Evolutionary conservation across 2,329 filamentous ascomycete genomes (phyloP).

Genomic region (Xylariaceae sp.): DNA sequence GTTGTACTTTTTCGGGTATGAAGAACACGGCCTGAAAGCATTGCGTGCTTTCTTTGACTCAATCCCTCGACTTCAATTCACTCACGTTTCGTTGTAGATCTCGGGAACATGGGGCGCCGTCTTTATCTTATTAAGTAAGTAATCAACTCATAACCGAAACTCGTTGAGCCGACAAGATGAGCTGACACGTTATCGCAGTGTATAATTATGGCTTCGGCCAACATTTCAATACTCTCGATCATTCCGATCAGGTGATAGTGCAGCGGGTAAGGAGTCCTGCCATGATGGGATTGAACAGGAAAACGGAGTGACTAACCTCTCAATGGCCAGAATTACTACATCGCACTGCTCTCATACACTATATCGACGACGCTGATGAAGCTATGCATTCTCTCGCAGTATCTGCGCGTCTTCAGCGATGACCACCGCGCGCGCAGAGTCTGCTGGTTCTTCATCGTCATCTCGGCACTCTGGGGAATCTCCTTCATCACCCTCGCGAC

Average conservation of each 20-base stretch:
- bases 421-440: constrained; percentile 19
- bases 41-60: background rate
- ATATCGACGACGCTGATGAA: constrained; percentile 36
- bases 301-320: constrained; percentile 5
- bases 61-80: background rate
- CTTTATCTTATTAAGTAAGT: constrained; percentile 16
- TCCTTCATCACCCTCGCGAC: constrained; percentile 30
- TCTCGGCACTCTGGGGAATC: constrained; percentile 30
- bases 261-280: constrained; percentile 21
- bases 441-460: constrained; percentile 25
- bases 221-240: constrained; percentile 24
- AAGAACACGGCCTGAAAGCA: background rate
- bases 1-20: constrained; percentile 32
- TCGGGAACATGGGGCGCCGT: constrained; percentile 25
- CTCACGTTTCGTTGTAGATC: constrained; percentile 15
- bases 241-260: constrained; percentile 21
- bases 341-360: constrained; percentile 31
- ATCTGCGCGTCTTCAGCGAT: constrained; percentile 33
- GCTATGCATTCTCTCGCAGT: constrained; percentile 35
- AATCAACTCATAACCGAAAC: background rate
- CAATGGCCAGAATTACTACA: constrained; percentile 30
- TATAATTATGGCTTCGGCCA: constrained; percentile 29
- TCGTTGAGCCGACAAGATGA: background rate
- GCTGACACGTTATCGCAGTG: constrained; percentile 15
- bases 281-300: background rate